These are phyloP conservation scores for Laguncularia racemosa DNA, from an alignment of 345 rosid genomes.

Conservation along the genomic window DNA sequence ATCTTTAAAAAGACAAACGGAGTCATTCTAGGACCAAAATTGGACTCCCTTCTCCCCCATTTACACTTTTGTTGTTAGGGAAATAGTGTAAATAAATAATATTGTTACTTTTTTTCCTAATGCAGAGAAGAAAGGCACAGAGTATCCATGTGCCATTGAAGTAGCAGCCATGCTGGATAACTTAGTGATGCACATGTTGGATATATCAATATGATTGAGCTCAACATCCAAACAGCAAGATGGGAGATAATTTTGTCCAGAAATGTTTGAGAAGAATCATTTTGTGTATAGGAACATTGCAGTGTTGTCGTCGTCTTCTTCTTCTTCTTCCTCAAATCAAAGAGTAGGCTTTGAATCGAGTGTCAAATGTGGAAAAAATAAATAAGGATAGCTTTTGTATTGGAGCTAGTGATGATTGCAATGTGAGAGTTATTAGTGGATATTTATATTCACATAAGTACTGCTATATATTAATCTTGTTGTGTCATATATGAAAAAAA, in stretches of 20 bases:
- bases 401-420: no score
- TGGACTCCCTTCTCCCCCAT: no score
- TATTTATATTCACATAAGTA: no score
- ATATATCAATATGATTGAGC: slow-evolving; percentile 29
- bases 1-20: no score
- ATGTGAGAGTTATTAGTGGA: no score
- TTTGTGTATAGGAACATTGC: slow-evolving; percentile 6
- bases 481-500: no score
- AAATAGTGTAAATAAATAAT: background rate
- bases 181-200: slow-evolving; percentile 31
- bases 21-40: no score
- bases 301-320: no score
- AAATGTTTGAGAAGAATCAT: background rate
- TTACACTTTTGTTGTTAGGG: background rate
- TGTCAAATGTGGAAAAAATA: no score
- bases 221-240: background rate
- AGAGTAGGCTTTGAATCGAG: no score
- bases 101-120: background rate
- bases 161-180: slow-evolving; percentile 50
- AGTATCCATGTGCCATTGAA: slow-evolving; percentile 18
- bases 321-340: background rate
- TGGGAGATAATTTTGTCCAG: slow-evolving; percentile 6
- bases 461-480: no score
- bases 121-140: slow-evolving; percentile 17
- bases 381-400: no score